Evolutionary conservation across 495 filamentous ascomycete species (phyloP), one percentile per base, ranked within the genome.

Genomic region (Podospora bellae-mahoneyi): DNA sequence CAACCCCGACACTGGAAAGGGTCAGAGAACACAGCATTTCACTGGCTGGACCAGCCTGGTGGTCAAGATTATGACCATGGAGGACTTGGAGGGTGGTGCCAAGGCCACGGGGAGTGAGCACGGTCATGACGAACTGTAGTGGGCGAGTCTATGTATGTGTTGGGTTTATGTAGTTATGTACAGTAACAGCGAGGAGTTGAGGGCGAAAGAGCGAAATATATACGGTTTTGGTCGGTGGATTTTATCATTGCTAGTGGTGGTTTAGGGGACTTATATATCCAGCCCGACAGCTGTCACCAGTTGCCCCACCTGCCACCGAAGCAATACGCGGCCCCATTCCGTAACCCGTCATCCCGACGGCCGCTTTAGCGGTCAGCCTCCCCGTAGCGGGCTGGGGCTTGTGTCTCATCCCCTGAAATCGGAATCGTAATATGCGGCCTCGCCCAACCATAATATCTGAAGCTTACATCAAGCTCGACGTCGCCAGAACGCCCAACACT

Each of bases 41-140:
- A 96, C 94, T 18, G 95, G 95, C 65, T 99, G 95, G 95, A 99
- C 96, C 61, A 96, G 92, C 77, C 81, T 97, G 78, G 94, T 98
- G 70, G 94, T 98, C 54, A 97, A 97, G 84, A 91, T 99, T 74
- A 97, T 98, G 95, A 85, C 85, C 55, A 94, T 99, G 92, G 78
- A 82, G 26, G 78, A 83, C 27, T 60, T 83, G 44, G 44, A 69
- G 56, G 56, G 66, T 44, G 65, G 7, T 5, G 23, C 23, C 23
- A 26, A 26, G 10, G 18, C 60, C 39, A 64, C 61, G 64, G 62
- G 30, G 20, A 60, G 3, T 7, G 66, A 57, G 19, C 73, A 72
- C 44, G 74, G 27, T 7, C 66, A 71, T 66, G 79, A 80, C 62
- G 79, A 82, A 69, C 61, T 80, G 18, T 82, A 70, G 60, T 26